phyloP scores from a whole-genome alignment of 345 rosid genomes.

The Syzygium aqueum region DNA sequence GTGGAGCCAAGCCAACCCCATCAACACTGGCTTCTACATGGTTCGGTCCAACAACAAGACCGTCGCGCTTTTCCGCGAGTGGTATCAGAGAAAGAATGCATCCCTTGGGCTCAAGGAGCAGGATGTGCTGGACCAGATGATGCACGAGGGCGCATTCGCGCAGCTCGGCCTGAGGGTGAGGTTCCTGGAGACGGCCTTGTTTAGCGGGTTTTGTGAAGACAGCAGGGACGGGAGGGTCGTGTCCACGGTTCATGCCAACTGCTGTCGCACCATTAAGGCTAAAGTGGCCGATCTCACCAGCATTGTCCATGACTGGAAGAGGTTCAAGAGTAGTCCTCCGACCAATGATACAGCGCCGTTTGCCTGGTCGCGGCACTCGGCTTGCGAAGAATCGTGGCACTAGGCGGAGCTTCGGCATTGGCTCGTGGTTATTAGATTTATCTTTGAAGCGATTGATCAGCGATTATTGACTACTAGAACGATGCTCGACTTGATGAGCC shows the following conservation, averaged over 20 bases:
- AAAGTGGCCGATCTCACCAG: conserved; percentile 45
- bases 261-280: conserved; percentile 60
- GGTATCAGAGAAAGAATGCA: conserved; percentile 45
- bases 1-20: conserved; percentile 12
- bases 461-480: not conserved
- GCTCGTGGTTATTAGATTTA: not conserved
- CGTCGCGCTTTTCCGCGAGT: conserved; percentile 36
- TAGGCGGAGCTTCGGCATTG: not conserved
- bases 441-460: not conserved
- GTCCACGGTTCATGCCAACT: conserved; percentile 67
- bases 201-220: conserved; percentile 74
- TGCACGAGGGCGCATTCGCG: conserved; percentile 19
- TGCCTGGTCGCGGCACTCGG: not conserved
- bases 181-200: conserved; percentile 37
- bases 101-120: conserved; percentile 58
- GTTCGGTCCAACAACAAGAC: conserved; percentile 58
- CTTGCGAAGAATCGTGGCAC: not conserved
- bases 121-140: conserved; percentile 44
- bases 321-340: conserved; percentile 6
- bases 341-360: conserved; percentile 2
- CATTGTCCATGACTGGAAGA: conserved; percentile 59
- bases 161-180: conserved; percentile 25
- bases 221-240: conserved; percentile 39
- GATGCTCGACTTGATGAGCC: not conserved
- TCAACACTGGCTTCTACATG: conserved; percentile 71